Conservation (phyloP, 768 basidiomycete species). For the Xanthoconium stramineum region DNA sequence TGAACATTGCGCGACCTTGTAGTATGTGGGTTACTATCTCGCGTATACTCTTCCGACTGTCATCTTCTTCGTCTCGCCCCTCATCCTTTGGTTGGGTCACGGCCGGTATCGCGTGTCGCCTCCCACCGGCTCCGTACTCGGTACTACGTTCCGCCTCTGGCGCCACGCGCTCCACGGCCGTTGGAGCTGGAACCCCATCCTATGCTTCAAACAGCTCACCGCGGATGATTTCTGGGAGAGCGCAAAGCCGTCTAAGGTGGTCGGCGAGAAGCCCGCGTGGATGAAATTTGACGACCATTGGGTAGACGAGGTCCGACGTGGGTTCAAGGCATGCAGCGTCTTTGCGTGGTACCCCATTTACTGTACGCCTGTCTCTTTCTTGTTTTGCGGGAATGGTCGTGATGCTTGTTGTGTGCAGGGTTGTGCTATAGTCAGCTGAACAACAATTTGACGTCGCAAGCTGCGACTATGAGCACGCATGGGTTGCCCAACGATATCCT, state of each 20-base stretch:
- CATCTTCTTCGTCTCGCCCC: constrained; percentile 58
- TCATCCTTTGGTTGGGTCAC: constrained; percentile 54
- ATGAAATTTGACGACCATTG: constrained; percentile 77
- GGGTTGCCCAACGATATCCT: constrained; percentile 75
- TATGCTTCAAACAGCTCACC: constrained; percentile 45
- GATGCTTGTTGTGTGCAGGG: constrained; percentile 41
- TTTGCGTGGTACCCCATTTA: constrained; percentile 65
- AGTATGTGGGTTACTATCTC: constrained; percentile 66
- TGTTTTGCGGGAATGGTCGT: not conserved
- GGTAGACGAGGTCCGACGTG: constrained; percentile 74
- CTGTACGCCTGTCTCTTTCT: constrained; percentile 39
- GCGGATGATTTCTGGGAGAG: constrained; percentile 71
- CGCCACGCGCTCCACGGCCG: constrained; percentile 43
- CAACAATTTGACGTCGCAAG: constrained; percentile 77
- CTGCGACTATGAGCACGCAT: constrained; percentile 70
- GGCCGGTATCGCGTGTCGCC: constrained; percentile 54
- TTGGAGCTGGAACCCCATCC: constrained; percentile 56
- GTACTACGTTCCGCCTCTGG: constrained; percentile 46
- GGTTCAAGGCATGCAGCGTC: constrained; percentile 67
- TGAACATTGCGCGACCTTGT: not conserved
- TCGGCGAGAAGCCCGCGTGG: constrained; percentile 49
- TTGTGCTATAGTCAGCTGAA: constrained; percentile 75
- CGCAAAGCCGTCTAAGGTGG: constrained; percentile 59
- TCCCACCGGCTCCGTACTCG: constrained; percentile 64
- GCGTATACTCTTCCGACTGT: constrained; percentile 61